Base-by-base conservation (phyloP, 1,139 yeast species). In the Kazachstania sp. region DNA sequence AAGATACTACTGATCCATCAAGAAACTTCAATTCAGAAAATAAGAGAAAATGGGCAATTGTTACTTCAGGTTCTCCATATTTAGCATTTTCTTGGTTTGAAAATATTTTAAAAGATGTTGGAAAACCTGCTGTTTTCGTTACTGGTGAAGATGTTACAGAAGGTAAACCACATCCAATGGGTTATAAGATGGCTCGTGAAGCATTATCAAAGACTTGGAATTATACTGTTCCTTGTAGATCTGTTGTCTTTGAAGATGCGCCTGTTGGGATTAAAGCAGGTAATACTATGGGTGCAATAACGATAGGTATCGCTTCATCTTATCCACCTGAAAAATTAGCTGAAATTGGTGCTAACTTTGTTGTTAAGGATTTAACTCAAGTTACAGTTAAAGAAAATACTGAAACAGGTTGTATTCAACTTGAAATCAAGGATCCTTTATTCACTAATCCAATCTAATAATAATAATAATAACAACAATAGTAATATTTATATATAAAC, bases 221-320 rank as follows among this genome's bases (percentile, higher is more conserved):
- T 20, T 71, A 71, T 57, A 69, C 71, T 9, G n/a, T 16, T 8
- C 50, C 57, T 5, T 50, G 60, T 49, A 66, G 70, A 54, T 74
- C 73, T 54, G 81, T 83, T 31, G 90, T 84, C n/a, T 83, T 83
- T 61, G 92, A 83, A 70, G 92, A 83, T 64, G 88, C 90, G 43
- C 88, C 88, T 40, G 87, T 86, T 41, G 92, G 92, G 57, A 79
- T 83, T 56, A 67, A 74, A 54, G 90, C 92, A 37, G 92, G 92
- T 59, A 79, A 80, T 64, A 82, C 75, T 50, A 85, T 87, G 40
- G 90, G 88, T 53, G 87, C 90, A 54, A 70, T 73, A 60, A 79
- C 81, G 51, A 78, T 83, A 52, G 92, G 88, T 53, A 80, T 84
- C 65, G 81, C 87, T 54, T 79, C 88, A 44, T 78, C 87, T 41